A percentile compares a stretch with the other conserved stretches of the same genome.
phyloP scores from a whole-genome alignment of 2,329 filamentous ascomycete genomes.

The Penicillium sp. region DNA sequence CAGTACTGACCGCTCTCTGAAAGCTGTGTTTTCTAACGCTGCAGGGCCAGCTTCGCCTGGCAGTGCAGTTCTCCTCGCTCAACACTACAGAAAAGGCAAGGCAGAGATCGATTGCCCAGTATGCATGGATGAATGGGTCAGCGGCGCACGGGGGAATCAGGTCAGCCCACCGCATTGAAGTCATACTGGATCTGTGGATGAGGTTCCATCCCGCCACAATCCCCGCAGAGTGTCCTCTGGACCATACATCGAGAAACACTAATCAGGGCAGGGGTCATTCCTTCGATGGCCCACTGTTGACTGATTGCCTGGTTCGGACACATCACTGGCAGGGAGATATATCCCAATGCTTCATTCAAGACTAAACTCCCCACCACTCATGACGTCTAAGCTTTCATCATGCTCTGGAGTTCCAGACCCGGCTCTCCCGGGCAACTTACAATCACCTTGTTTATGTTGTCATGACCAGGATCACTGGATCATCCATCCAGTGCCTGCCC shows the following conservation, averaged over 20 bases:
- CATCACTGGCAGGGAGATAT: conserved; percentile 22
- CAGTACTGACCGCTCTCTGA: neutral
- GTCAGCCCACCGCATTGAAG: neutral
- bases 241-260: conserved; percentile 19
- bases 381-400: conserved; percentile 26
- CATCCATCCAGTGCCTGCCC: conserved; percentile 18
- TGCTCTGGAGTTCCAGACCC: conserved; percentile 20
- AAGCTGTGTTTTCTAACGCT: neutral
- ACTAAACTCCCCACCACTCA: conserved; percentile 22
- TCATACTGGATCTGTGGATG: conserved; percentile 18
- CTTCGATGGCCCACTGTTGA: conserved; percentile 21
- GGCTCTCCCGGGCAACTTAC: conserved; percentile 22
- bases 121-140: neutral
- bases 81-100: neutral
- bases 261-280: conserved; percentile 19
- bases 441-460: conserved; percentile 18
- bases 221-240: conserved; percentile 18
- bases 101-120: neutral
- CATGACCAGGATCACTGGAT: conserved; percentile 17
- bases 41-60: neutral
- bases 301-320: conserved; percentile 19
- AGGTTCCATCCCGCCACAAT: conserved; percentile 17
- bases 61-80: neutral
- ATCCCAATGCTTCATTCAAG: conserved; percentile 12
- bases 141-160: neutral